Evolutionary conservation across 148 eudicot species (phyloP).

Genomic region (Vaccinium darrowii): DNA sequence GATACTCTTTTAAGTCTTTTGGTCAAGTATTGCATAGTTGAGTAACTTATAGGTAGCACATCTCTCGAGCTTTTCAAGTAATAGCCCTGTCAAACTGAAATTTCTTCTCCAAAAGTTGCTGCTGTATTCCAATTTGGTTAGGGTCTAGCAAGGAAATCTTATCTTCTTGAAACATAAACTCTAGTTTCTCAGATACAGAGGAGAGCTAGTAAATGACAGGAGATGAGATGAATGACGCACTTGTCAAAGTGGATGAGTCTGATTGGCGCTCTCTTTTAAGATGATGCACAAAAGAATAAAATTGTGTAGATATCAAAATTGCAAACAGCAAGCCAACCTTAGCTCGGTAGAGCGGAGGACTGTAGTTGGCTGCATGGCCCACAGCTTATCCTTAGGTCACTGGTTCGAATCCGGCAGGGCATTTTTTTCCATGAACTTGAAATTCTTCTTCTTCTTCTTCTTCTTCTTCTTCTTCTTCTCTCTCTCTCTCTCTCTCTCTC

Average conservation of each 20-base stretch:
- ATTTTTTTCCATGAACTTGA: neutral
- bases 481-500: neutral
- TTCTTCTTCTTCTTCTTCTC: neutral
- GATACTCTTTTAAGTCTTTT: neutral
- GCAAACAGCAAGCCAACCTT: neutral
- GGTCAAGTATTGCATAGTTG: neutral
- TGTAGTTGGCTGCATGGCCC: neutral
- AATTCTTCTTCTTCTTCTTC: neutral
- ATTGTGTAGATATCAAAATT: neutral
- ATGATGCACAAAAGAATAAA: neutral
- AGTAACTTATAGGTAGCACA: too few relatives aligned
- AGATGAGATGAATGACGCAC: too few relatives aligned
- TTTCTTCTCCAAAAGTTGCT: neutral
- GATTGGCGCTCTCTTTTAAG: too few relatives aligned
- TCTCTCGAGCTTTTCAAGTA: neutral
- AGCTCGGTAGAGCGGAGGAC: conserved; percentile 23
- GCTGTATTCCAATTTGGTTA: neutral
- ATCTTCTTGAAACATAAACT: too few relatives aligned
- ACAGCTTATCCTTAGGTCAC: conserved; percentile 53
- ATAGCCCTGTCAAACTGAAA: neutral
- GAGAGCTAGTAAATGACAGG: too few relatives aligned
- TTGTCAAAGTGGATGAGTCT: neutral
- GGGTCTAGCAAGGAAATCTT: neutral
- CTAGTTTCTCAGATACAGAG: too few relatives aligned
- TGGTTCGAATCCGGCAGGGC: conserved; percentile 83